Conservation (phyloP, 495 filamentous ascomycete species). For the Xylaria curta region DNA sequence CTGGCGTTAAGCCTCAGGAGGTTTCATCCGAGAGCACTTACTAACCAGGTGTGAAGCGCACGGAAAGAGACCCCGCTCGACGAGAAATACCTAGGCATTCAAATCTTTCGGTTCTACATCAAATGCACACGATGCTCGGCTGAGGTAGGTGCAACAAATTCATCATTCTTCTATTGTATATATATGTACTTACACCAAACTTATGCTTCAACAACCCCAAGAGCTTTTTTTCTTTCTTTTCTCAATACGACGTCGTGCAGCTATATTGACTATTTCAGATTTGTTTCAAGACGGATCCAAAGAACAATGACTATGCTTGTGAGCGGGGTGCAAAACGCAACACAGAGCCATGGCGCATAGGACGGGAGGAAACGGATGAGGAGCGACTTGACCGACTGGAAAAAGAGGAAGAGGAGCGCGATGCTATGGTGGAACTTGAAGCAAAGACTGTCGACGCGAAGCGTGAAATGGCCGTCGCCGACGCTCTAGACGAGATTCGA, state of each 20-base stretch:
- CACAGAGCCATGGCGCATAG: conserved; percentile 86
- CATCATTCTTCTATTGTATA: not conserved
- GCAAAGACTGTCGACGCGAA: conserved; percentile 90
- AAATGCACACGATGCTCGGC: conserved; percentile 83
- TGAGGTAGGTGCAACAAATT: conserved; percentile 49
- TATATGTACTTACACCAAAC: not conserved
- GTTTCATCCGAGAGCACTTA: not conserved
- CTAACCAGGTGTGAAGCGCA: conserved; percentile 49
- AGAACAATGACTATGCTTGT: conserved; percentile 90
- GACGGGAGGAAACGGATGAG: conserved; percentile 79
- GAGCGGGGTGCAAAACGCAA: conserved; percentile 87
- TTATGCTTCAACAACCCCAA: not conserved
- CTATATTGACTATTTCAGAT: conserved; percentile 52
- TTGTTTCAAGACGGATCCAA: conserved; percentile 93
- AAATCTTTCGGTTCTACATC: conserved; percentile 86
- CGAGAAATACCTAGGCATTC: conserved; percentile 87
- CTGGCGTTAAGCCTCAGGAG: not conserved
- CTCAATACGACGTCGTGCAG: not conserved
- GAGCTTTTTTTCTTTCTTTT: not conserved
- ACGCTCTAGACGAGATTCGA: conserved; percentile 94
- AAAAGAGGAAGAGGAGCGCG: conserved; percentile 74
- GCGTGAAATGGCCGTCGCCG: conserved; percentile 94
- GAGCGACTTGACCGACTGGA: conserved; percentile 85
- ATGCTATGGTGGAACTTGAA: conserved; percentile 90
- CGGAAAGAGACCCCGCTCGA: conserved; percentile 87